Evolutionary conservation across 1,139 yeast species (phyloP).

Genomic region (Saccharomyces uvarum): DNA sequence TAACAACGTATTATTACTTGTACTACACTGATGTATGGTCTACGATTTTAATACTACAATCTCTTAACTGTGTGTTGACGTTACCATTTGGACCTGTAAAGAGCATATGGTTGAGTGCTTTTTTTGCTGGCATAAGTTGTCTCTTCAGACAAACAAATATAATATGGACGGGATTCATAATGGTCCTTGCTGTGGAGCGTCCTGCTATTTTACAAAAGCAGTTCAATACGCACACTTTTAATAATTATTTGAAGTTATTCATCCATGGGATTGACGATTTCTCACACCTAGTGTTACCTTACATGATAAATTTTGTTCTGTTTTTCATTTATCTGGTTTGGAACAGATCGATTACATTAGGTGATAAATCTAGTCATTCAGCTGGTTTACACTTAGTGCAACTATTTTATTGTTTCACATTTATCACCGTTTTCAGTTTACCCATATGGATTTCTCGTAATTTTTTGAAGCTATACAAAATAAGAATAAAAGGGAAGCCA

Average conservation of each 20-base stretch:
- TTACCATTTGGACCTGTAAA: conserved; percentile 31
- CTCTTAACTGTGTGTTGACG: conserved; percentile 37
- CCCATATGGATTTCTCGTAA: conserved; percentile 56
- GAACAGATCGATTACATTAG: conserved; percentile 75
- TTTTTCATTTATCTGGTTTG: conserved; percentile 51
- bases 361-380: conserved; percentile 80
- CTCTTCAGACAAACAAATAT: conserved; percentile 86
- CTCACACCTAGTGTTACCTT: conserved; percentile 41
- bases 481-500: conserved; percentile 26
- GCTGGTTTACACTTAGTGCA: conserved; percentile 71
- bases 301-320: conserved; percentile 40
- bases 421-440: conserved; percentile 53
- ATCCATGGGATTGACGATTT: conserved; percentile 34
- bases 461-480: conserved; percentile 35
- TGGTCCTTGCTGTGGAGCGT: conserved; percentile 49
- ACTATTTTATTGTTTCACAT: conserved; percentile 65
- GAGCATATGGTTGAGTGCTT: conserved; percentile 36
- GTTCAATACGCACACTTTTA: conserved; percentile 33
- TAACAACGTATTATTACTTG: conserved; percentile 63
- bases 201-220: conserved; percentile 36
- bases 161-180: conserved; percentile 69
- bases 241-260: conserved; percentile 34
- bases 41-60: conserved; percentile 53
- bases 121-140: conserved; percentile 51
- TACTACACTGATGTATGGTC: conserved; percentile 96